Percentiles rank a stretch among this genome's conserved stretches.
phyloP scores from a whole-genome alignment of 495 filamentous ascomycete genomes.

The Aspergillus hancockii region DNA sequence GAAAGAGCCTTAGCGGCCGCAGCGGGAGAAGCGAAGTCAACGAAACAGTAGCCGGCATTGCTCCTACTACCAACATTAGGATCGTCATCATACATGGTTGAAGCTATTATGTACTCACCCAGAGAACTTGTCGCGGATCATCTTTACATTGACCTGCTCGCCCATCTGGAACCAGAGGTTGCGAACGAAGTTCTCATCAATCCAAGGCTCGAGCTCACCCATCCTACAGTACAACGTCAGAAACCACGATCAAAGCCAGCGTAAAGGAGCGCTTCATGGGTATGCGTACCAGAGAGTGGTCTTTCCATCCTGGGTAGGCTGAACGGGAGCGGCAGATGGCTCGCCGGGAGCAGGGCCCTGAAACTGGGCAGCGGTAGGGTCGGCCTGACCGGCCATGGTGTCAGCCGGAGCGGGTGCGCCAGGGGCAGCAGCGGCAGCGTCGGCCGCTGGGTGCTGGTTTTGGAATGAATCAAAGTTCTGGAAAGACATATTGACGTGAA shows the following conservation, averaged over 20 bases:
- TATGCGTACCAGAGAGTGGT: constrained; percentile 75
- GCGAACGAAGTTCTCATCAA: constrained; percentile 98
- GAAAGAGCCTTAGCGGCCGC: constrained; percentile 88
- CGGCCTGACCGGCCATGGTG: constrained; percentile 54
- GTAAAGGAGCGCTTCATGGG: neutral
- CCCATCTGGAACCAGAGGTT: constrained; percentile 88
- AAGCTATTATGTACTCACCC: constrained; percentile 65
- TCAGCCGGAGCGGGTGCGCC: constrained; percentile 55
- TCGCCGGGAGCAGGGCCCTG: constrained; percentile 54
- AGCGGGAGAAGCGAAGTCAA: constrained; percentile 83
- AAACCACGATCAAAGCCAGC: neutral
- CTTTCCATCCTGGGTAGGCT: constrained; percentile 66
- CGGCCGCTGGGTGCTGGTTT: constrained; percentile 54
- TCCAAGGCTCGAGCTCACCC: constrained; percentile 99
- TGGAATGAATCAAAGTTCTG: constrained; percentile 60
- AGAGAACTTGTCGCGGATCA: constrained; percentile 99
- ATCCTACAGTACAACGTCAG: constrained; percentile 63
- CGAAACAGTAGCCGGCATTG: constrained; percentile 98
- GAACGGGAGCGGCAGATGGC: constrained; percentile 50
- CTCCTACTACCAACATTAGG: constrained; percentile 64
- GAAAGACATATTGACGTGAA: constrained; percentile 53
- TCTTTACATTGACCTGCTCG: constrained; percentile 97
- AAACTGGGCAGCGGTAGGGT: constrained; percentile 56
- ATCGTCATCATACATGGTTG: constrained; percentile 22
- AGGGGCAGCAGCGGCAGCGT: constrained; percentile 53